These are phyloP conservation scores for Aspergillus sclerotioniger DNA, from an alignment of 495 filamentous ascomycete genomes.

Conservation along the genomic window DNA sequence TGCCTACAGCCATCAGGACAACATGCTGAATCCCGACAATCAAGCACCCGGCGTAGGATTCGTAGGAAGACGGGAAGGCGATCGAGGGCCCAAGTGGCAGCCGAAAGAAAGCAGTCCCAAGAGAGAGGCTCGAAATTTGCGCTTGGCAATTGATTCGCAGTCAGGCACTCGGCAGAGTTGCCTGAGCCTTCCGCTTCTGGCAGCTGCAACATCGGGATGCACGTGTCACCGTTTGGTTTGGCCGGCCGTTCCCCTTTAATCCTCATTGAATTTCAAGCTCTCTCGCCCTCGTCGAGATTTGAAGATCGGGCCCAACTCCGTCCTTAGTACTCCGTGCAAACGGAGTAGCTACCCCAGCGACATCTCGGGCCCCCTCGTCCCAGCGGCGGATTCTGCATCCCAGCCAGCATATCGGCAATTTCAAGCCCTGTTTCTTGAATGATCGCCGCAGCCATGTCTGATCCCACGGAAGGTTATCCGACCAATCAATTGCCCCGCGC, in stretches of 20 bases:
- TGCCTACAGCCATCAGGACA: too few species aligned
- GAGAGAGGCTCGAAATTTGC: neutral
- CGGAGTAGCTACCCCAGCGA: too few species aligned
- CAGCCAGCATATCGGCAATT: neutral
- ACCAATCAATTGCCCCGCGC: neutral
- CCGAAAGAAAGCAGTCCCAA: neutral
- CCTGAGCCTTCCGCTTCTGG: neutral
- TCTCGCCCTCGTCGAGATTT: too few species aligned
- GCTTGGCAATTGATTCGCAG: neutral
- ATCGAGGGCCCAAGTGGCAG: too few species aligned
- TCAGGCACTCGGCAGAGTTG: conserved; percentile 7
- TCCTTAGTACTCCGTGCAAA: neutral
- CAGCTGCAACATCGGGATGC: neutral
- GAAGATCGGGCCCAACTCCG: neutral
- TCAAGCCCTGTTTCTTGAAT: neutral
- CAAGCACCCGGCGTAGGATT: too few species aligned
- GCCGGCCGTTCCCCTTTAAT: neutral
- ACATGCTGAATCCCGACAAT: too few species aligned
- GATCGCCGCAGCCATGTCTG: neutral
- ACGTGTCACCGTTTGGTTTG: neutral
- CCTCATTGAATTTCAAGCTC: too few species aligned
- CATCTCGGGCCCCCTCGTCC: neutral
- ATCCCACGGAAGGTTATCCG: neutral
- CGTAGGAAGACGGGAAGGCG: too few species aligned
- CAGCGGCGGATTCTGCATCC: neutral